Conservation (phyloP, 495 filamentous ascomycete species). For the Filosporella fistucella region DNA sequence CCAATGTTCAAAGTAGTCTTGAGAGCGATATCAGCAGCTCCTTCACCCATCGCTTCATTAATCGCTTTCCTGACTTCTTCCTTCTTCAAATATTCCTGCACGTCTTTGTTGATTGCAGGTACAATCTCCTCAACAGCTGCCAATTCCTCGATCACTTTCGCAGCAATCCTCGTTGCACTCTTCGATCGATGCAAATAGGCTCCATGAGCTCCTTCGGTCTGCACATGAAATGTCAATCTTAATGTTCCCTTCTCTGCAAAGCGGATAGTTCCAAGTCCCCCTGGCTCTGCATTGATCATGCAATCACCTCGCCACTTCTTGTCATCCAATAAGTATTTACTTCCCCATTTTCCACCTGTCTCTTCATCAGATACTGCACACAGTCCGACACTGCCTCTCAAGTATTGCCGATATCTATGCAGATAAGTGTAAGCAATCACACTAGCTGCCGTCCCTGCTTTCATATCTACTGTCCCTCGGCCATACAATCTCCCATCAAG, state of each 20-base stretch:
- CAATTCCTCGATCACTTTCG: conserved; percentile 5
- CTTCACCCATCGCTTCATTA: conserved; percentile 9
- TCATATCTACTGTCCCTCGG: conserved; percentile 14
- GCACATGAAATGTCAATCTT: conserved; percentile 1
- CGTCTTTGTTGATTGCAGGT: neutral
- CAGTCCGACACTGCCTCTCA: conserved; percentile 4
- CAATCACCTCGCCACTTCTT: conserved; percentile 8
- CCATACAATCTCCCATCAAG: conserved; percentile 6
- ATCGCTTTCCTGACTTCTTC: conserved; percentile 6
- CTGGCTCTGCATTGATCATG: conserved; percentile 16
- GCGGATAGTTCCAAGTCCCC: conserved; percentile 10
- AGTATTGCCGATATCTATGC: neutral
- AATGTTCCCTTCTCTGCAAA: conserved; percentile 13
- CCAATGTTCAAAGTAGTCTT: conserved; percentile 12
- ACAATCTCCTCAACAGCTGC: conserved; percentile 4
- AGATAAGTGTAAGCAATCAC: conserved; percentile 11
- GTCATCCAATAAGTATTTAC: conserved; percentile 3
- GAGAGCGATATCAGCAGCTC: conserved; percentile 6
- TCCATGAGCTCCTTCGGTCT: conserved; percentile 10
- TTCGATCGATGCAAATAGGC: conserved; percentile 10
- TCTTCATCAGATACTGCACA: conserved; percentile 14
- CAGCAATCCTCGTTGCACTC: conserved; percentile 11
- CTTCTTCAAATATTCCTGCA: conserved; percentile 10
- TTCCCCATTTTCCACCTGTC: conserved; percentile 12
- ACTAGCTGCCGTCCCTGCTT: conserved; percentile 14